Percentiles rank a stretch among this genome's conserved stretches.
phyloP scores from a whole-genome alignment of 495 filamentous ascomycete species.

The Aspergillus egyptiacus region DNA sequence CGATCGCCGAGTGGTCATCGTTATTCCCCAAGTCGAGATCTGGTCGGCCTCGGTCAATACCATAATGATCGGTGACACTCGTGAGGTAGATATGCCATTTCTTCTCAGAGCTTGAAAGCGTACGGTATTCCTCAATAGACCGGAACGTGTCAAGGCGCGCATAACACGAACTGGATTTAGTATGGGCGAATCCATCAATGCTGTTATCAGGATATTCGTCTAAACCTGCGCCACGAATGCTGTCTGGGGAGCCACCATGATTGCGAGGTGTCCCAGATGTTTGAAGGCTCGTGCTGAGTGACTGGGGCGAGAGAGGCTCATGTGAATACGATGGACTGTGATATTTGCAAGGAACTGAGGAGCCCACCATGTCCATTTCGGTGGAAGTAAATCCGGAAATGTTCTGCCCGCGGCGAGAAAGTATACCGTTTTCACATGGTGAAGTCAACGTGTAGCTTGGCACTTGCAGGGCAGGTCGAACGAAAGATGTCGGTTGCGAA shows the following conservation, averaged over 20 bases:
- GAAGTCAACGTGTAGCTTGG: constrained; percentile 12
- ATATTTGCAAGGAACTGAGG: constrained; percentile 1
- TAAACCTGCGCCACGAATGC: constrained; percentile 11
- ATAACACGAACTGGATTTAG: not conserved
- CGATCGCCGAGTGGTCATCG: constrained; percentile 56
- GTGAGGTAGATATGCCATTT: constrained; percentile 41
- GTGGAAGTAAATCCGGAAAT: constrained; percentile 14
- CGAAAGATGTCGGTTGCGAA: constrained; percentile 33
- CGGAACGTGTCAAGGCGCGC: not conserved
- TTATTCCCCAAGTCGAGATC: constrained; percentile 65
- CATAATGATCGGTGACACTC: constrained; percentile 48
- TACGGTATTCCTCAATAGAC: constrained; percentile 5
- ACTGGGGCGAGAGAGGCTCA: constrained; percentile 11
- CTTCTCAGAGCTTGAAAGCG: constrained; percentile 22
- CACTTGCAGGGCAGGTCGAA: constrained; percentile 27
- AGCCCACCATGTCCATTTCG: constrained; percentile 1
- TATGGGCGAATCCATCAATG: not conserved
- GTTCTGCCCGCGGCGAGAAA: not conserved
- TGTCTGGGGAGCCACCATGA: not conserved
- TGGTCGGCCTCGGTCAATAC: constrained; percentile 60
- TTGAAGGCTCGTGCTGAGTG: constrained; percentile 2
- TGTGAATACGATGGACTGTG: constrained; percentile 11
- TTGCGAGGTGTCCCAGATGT: not conserved
- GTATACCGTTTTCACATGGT: not conserved
- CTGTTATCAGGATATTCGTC: constrained; percentile 6